phyloP scores from a whole-genome alignment of 176 grass and related monocot genomes.

The Secale cereale region DNA sequence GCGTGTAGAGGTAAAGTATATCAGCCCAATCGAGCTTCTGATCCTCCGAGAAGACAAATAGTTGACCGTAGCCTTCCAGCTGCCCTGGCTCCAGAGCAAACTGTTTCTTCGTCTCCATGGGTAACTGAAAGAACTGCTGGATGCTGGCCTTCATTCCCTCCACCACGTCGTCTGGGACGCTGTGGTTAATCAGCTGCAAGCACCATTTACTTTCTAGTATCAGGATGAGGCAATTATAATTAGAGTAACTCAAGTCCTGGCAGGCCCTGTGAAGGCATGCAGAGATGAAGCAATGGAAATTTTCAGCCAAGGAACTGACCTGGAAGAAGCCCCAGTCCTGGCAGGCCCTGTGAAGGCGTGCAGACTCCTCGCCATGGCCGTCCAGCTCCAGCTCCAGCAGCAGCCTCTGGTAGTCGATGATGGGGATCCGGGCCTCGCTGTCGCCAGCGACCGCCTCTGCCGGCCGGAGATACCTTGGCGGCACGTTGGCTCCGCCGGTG shows the following conservation, averaged over 20 bases:
- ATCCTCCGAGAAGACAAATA: constrained; percentile 52
- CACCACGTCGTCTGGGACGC: constrained; percentile 2
- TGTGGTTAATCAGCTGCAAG: constrained; percentile 36
- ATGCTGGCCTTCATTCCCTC: constrained; percentile 26
- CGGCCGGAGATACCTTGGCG: constrained; percentile 22
- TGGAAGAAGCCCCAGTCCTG: constrained; percentile 65
- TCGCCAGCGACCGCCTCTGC: neutral
- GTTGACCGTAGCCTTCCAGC: constrained; percentile 58
- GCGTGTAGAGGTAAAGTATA: constrained; percentile 34
- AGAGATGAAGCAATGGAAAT: neutral
- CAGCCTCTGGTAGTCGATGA: constrained; percentile 28
- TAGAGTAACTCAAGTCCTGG: too few relatives aligned
- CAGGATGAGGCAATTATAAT: neutral
- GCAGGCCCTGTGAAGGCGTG: constrained; percentile 34
- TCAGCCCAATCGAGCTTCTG: constrained; percentile 66
- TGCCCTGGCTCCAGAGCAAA: constrained; percentile 17
- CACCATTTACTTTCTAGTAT: neutral
- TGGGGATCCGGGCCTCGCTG: neutral
- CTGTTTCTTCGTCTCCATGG: constrained; percentile 31
- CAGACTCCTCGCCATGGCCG: neutral
- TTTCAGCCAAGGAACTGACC: neutral
- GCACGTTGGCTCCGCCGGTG: neutral
- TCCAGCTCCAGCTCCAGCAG: neutral
- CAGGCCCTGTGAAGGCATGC: too few relatives aligned
- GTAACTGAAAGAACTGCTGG: constrained; percentile 32